Evolutionary conservation across 1,284 basidiomycete genomes (phyloP).

Genomic region (Athelia sp.): DNA sequence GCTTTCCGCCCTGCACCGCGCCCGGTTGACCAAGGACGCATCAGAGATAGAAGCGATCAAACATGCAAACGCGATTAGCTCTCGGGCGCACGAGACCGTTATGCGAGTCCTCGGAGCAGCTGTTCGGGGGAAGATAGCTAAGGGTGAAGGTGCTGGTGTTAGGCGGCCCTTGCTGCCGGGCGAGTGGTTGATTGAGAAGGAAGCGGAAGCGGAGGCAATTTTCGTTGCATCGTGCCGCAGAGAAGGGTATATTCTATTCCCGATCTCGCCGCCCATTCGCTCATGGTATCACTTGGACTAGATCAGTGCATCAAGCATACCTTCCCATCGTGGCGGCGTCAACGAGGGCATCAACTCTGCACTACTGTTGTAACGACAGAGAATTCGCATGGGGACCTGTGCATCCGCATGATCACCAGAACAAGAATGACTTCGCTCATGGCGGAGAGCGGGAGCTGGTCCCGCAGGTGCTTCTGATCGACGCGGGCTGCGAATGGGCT

Average conservation of each 20-base stretch:
- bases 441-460: constrained; percentile 36
- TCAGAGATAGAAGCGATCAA: constrained; percentile 72
- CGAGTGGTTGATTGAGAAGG: constrained; percentile 86
- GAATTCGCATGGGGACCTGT: constrained; percentile 78
- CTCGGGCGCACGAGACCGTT: constrained; percentile 81
- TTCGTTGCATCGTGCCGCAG: constrained; percentile 85
- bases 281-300: constrained; percentile 23
- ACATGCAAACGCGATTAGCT: constrained; percentile 80
- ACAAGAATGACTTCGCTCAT: constrained; percentile 41
- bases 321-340: constrained; percentile 86
- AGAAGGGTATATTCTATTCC: constrained; percentile 58
- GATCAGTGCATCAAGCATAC: constrained; percentile 84
- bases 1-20: constrained; percentile 68
- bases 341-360: constrained; percentile 78
- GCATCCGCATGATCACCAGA: constrained; percentile 46
- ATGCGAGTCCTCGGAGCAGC: constrained; percentile 85
- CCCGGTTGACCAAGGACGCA: constrained; percentile 73
- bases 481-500: constrained; percentile 88
- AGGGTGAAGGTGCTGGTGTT: constrained; percentile 37
- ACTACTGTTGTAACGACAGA: constrained; percentile 85
- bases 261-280: background rate
- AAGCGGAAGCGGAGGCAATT: constrained; percentile 86
- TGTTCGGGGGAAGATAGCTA: constrained; percentile 50
- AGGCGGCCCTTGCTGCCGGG: constrained; percentile 57
- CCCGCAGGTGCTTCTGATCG: constrained; percentile 84